Evolutionary conservation across 1,139 yeast genomes (phyloP), one percentile per base, ranked within the genome.

Genomic region (Debaryomycetaceae sp.): DNA sequence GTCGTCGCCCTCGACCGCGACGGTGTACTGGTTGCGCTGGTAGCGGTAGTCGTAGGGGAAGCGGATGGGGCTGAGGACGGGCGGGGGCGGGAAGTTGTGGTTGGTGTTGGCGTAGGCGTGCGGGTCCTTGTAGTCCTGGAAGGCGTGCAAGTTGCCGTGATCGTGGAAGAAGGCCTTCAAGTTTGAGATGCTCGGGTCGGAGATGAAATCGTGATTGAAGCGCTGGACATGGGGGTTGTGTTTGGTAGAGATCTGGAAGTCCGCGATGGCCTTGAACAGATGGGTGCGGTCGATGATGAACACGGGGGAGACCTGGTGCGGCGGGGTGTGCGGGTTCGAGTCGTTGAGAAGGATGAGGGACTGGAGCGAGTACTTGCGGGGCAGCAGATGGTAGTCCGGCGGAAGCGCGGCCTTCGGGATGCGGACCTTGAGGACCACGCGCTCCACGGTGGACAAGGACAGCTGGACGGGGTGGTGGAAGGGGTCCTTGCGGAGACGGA

Each of bases 211-310:
- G 10, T 45, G 36, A 28, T 55, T 51, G 35, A 56, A 54, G 11
- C 53, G 52, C 34, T 61, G 64, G 8, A 52, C 53, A 36, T 73
- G 62, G 13, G 54, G 45, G 11, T 81, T 78, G 38, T 72, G 66
- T 31, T 68, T 69, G 13, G 87, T 71, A 21, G 69, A 58, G 36
- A 73, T 70, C 49, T 87, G 98, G 49, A 85, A 90, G 53, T 90
- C 98, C 2, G 90, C 76, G 63, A 90, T 73, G 34, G 82, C 85
- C 40, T 95, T 69, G 50, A 87, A 90, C 40, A 82, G 71, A 43
- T 75, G 79, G 13, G 80, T 80, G 35, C 74, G 71, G 40, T 76
- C 74, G 15, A 86, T 62, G 13, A 85, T 67, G 1, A 79, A 90
- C 4, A 73, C 65, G 0, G 95, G 90, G 28, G 62, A 59, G 2